phyloP scores from a whole-genome alignment of 2,329 filamentous ascomycete species.

The Curvularia spicifera region DNA sequence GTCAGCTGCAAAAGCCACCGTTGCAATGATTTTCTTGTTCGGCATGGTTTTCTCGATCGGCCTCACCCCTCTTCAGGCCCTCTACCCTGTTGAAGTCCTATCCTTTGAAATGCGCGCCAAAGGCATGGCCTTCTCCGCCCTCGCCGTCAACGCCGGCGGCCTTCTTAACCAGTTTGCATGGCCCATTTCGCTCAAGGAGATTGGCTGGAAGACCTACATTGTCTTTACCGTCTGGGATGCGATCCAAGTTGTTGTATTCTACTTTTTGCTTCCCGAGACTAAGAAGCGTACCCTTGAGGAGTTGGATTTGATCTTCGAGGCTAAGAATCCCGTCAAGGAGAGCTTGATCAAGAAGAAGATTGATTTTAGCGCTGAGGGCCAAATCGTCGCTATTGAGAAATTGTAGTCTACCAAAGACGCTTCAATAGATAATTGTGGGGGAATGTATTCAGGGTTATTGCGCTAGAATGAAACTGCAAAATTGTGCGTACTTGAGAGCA shows the following conservation, averaged over 20 bases:
- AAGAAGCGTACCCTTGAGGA: background rate
- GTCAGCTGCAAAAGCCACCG: background rate
- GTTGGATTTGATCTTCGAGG: background rate
- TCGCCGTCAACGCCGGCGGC: background rate
- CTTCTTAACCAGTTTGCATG: background rate
- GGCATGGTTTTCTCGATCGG: background rate
- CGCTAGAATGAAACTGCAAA: too few relatives aligned
- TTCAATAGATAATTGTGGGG: too few relatives aligned
- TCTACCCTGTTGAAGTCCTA: background rate
- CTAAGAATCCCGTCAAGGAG: background rate
- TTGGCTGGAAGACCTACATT: background rate
- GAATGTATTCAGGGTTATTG: too few relatives aligned
- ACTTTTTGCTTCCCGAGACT: background rate
- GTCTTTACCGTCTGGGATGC: background rate
- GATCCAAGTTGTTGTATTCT: background rate
- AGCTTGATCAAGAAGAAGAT: background rate
- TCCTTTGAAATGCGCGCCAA: background rate
- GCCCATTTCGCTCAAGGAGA: background rate
- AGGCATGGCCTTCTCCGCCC: background rate
- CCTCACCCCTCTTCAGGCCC: background rate
- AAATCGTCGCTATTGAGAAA: background rate
- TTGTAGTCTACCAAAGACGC: background rate
- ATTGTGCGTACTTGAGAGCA: too few relatives aligned
- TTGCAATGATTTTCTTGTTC: background rate
- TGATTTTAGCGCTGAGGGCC: background rate